phyloP scores from a whole-genome alignment of 2,329 filamentous ascomycete species.

The Pseudocercospora crystallina region DNA sequence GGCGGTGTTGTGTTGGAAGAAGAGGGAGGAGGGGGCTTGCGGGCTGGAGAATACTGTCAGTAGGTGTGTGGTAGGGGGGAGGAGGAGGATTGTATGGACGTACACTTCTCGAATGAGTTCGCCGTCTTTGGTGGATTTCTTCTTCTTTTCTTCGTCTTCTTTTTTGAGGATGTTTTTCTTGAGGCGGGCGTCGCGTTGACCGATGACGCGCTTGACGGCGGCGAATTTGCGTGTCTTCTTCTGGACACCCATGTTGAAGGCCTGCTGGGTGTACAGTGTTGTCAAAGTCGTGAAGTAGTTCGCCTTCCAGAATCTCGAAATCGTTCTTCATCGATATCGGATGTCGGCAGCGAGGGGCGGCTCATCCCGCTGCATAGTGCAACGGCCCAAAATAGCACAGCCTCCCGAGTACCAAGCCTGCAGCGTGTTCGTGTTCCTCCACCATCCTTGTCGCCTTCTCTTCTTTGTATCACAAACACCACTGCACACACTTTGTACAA shows the following conservation, averaged over 20 bases:
- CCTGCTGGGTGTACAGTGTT: neutral
- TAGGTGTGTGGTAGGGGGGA: neutral
- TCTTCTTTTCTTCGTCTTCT: conserved; percentile 58
- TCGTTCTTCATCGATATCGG: conserved; percentile 3
- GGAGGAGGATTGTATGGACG: conserved; percentile 13
- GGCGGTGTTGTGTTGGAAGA: conserved; percentile 85
- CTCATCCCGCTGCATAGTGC: too few relatives aligned
- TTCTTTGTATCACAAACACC: too few relatives aligned
- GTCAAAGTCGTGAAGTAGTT: neutral
- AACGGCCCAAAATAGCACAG: too few relatives aligned
- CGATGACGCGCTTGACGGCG: conserved; percentile 77
- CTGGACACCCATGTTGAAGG: conserved; percentile 70
- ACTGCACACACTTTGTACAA: too few relatives aligned
- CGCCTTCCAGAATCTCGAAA: neutral
- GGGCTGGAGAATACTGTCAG: conserved; percentile 29
- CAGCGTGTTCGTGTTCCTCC: too few relatives aligned
- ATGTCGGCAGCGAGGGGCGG: too few relatives aligned
- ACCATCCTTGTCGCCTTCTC: too few relatives aligned
- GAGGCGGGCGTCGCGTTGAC: conserved; percentile 74
- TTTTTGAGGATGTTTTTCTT: conserved; percentile 76
- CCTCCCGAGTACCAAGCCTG: too few relatives aligned
- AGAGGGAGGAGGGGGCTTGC: conserved; percentile 58
- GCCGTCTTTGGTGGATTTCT: conserved; percentile 52
- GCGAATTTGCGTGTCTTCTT: conserved; percentile 94
- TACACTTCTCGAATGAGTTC: conserved; percentile 74